phyloP scores from a whole-genome alignment of 441 rosid genomes.

The Aleurites moluccanus region DNA sequence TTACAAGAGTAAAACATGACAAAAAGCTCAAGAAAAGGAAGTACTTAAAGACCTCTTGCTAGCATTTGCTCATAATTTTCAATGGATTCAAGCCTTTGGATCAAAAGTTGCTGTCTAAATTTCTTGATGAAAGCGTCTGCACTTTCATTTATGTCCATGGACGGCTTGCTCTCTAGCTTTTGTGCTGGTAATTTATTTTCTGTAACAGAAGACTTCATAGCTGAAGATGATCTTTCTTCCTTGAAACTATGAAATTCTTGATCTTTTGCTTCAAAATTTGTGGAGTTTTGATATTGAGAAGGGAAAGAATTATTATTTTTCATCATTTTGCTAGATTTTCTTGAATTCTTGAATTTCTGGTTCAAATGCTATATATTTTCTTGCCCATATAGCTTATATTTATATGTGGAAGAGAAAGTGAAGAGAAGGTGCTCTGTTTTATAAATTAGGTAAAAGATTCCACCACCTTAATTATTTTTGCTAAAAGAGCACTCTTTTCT shows the following conservation, averaged over 20 bases:
- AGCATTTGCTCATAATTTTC: slow-evolving; percentile 66
- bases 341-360: not conserved
- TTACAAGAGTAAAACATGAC: no score
- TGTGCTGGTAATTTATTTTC: slow-evolving; percentile 2
- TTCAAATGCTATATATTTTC: not conserved
- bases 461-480: not conserved
- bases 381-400: not conserved
- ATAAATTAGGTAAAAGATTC: not conserved
- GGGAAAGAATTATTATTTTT: slow-evolving; percentile 21
- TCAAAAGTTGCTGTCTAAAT: slow-evolving; percentile 64
- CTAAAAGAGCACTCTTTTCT: slow-evolving; percentile 7
- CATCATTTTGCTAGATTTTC: slow-evolving; percentile 1
- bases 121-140: slow-evolving; percentile 84
- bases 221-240: not conserved
- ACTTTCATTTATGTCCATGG: slow-evolving; percentile 66
- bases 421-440: not conserved
- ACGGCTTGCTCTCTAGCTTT: slow-evolving; percentile 37
- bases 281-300: slow-evolving; percentile 16
- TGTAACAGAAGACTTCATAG: not conserved
- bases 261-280: slow-evolving; percentile 15
- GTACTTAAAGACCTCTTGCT: slow-evolving; percentile 45
- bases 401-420: not conserved
- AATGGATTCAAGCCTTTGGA: slow-evolving; percentile 76
- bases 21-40: not conserved
- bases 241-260: not conserved